These are phyloP conservation scores for Parietaria judaica DNA, from an alignment of 306 rosid species.

Conservation along the genomic window DNA sequence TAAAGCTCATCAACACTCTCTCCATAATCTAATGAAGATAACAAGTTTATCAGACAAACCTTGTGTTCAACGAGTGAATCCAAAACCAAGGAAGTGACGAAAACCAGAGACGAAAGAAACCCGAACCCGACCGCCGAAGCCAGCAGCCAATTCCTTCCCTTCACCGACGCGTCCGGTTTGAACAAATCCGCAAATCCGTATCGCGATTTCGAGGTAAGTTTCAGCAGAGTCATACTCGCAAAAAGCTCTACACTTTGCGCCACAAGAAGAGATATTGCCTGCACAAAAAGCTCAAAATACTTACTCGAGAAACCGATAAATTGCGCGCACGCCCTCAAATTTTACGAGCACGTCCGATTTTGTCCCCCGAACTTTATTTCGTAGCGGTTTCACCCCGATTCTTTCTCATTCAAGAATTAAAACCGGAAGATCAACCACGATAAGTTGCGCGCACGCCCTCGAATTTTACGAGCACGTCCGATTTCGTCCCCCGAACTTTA, in stretches of 20 bases:
- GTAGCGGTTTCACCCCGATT: too few species aligned
- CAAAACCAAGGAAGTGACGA: constrained; percentile 42
- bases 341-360: too few species aligned
- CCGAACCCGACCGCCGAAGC: constrained; percentile 60
- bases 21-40: constrained; percentile 1
- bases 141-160: constrained; percentile 53
- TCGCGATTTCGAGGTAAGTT: constrained; percentile 53
- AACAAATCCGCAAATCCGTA: constrained; percentile 39
- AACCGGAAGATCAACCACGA: too few species aligned
- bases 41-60: constrained; percentile 38
- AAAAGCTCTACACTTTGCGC: constrained; percentile 55
- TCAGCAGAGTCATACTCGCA: constrained; percentile 43
- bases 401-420: too few species aligned
- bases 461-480: too few species aligned
- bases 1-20: too few species aligned
- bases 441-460: too few species aligned
- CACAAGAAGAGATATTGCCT: constrained; percentile 57
- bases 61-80: constrained; percentile 40
- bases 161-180: constrained; percentile 19
- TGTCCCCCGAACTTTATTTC: too few species aligned
- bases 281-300: too few species aligned
- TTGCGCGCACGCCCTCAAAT: too few species aligned
- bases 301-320: too few species aligned
- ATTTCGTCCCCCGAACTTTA: too few species aligned
- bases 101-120: constrained; percentile 44